Base-by-base conservation (phyloP, 139 green algal genomes). In the Coelastrella sp. region DNA sequence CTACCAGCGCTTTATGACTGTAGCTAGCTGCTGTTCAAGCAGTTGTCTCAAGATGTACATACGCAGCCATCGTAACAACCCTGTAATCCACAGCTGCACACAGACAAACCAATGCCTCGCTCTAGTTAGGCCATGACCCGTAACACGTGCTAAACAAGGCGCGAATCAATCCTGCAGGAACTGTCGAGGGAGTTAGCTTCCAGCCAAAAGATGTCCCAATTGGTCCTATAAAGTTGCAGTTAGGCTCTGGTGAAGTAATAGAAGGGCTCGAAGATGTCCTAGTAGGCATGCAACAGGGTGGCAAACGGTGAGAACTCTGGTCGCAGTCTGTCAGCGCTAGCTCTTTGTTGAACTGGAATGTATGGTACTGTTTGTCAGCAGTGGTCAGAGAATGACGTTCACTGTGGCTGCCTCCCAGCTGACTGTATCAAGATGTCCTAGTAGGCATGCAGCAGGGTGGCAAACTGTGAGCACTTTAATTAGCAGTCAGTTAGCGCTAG, bases 111-210 rank as follows among this genome's bases (percentile, higher is more conserved):
- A 47, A 47, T 47, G 32, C 32, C 32, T 47, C 32, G 32, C 32
- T 47, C 32, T 47, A 47, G 32, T 47, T 1, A 47, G 32, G 32
- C 32, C 32, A 47, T 47, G 32, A 47, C 32, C 32, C 32, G 32
- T 47, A 47, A 47, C 32, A 47, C 32, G 32, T 47, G 32, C 32
- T 47, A 47, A 47, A 47, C 32, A 47, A 47, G 32, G 32, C 32
- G 32, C 32, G 1, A 47, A 47, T 16, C 78, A 16, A 5, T 87
- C 13, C 60, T 75, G 82, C 65, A 80, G 90, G 81, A 16, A 98
- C 96, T 0, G 92, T 98, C 4, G 95, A 98, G 83, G 96, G 96
- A 13, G 94, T 98, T 3, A 93, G 80, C 47, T 98, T 98, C 81
- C 96, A 98, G 93, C 96, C 96, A 0, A 85, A 86, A 6, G 95